Conservation (phyloP, 352 stramenopile genomes). For the Phytophthora constricta region DNA sequence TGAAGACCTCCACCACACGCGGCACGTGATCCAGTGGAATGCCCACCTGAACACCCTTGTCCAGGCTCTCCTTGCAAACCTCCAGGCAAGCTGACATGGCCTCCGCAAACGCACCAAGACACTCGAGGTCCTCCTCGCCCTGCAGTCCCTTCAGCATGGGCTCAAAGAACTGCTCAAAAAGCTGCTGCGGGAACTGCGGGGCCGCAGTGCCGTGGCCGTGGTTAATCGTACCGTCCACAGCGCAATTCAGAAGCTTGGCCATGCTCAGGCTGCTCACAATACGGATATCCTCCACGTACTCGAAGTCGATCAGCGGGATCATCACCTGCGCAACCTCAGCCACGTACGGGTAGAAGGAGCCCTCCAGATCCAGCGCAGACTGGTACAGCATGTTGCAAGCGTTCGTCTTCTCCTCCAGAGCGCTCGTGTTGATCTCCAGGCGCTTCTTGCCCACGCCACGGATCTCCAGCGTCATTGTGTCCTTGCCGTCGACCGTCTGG, state of each 20-base stretch:
- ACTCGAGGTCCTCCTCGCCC: slow-evolving; percentile 83
- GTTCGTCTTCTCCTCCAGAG: slow-evolving; percentile 87
- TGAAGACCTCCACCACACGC: slow-evolving; percentile 73
- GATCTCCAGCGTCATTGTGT: slow-evolving; percentile 81
- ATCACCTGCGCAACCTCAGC: slow-evolving; percentile 75
- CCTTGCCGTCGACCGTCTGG: slow-evolving; percentile 67
- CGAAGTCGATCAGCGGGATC: slow-evolving; percentile 79
- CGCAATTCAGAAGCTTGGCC: slow-evolving; percentile 72
- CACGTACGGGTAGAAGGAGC: slow-evolving; percentile 87
- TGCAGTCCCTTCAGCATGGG: slow-evolving; percentile 76
- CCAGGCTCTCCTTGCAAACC: slow-evolving; percentile 82
- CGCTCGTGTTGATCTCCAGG: slow-evolving; percentile 88
- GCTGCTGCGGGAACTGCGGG: slow-evolving; percentile 78
- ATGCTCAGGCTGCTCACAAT: slow-evolving; percentile 82
- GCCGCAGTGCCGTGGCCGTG: slow-evolving; percentile 60
- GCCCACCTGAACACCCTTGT: slow-evolving; percentile 74
- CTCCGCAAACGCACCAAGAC: slow-evolving; percentile 76
- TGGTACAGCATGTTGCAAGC: slow-evolving; percentile 92
- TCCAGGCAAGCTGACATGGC: slow-evolving; percentile 77
- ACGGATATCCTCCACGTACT: slow-evolving; percentile 89
- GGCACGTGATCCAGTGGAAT: slow-evolving; percentile 75
- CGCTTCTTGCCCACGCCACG: slow-evolving; percentile 82
- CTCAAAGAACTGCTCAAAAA: slow-evolving; percentile 83
- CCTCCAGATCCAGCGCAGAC: slow-evolving; percentile 80
- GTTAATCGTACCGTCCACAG: slow-evolving; percentile 75